A percentile compares a stretch with the other conserved stretches of the same genome.
phyloP scores from a whole-genome alignment of 2,329 filamentous ascomycete genomes.

The Elsinoe necatrix region DNA sequence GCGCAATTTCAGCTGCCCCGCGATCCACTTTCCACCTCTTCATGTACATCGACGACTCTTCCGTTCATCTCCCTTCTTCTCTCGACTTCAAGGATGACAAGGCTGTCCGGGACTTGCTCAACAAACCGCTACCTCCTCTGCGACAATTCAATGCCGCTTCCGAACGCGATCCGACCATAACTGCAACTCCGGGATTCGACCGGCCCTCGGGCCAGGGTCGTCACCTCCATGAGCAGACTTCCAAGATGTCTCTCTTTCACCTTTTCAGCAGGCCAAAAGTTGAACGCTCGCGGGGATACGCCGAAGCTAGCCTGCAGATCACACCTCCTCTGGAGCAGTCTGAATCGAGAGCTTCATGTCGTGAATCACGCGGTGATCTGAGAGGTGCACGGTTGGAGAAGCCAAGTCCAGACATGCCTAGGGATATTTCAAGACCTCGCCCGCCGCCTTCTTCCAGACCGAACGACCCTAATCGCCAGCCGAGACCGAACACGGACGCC shows the following conservation, averaged over 20 bases:
- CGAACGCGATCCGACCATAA: slow-evolving; percentile 11
- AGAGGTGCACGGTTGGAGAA: slow-evolving; percentile 9
- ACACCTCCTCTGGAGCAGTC: background rate
- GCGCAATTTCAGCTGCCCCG: slow-evolving; percentile 15
- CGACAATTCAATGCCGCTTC: slow-evolving; percentile 11
- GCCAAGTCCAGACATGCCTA: slow-evolving; percentile 2
- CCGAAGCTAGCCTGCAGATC: slow-evolving; percentile 29
- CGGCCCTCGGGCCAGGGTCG: slow-evolving; percentile 8
- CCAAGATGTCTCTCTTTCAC: slow-evolving; percentile 43
- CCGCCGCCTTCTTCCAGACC: background rate
- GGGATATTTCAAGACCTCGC: slow-evolving; percentile 4
- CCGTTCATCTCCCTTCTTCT: background rate
- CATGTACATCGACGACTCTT: slow-evolving; percentile 15
- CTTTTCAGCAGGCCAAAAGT: slow-evolving; percentile 44
- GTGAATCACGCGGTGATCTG: slow-evolving; percentile 5
- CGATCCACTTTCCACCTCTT: slow-evolving; percentile 13
- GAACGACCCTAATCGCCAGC: background rate
- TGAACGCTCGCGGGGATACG: slow-evolving; percentile 39
- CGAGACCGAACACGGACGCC: background rate
- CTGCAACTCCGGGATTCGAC: slow-evolving; percentile 11
- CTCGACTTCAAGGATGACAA: slow-evolving; percentile 10
- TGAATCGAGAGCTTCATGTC: slow-evolving; percentile 1
- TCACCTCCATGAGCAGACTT: slow-evolving; percentile 18
- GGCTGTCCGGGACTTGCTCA: slow-evolving; percentile 1
- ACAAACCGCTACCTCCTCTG: slow-evolving; percentile 17